Evolutionary conservation across 2,329 filamentous ascomycete species (phyloP).

Genomic region (Stagonosporopsis cucurbitacearum): DNA sequence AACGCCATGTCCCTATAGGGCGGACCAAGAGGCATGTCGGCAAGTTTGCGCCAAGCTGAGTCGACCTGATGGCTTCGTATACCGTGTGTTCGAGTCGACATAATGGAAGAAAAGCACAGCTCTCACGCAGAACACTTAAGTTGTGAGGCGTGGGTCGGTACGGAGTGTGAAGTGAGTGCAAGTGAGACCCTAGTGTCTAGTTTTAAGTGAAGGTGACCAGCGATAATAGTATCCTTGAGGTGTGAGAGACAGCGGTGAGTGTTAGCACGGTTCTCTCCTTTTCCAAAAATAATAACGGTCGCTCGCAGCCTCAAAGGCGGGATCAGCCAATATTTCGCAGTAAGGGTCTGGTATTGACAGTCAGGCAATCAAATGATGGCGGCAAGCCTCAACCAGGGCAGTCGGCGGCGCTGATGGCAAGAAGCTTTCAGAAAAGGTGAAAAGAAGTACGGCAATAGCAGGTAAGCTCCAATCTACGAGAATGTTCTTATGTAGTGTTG

Average conservation of each 20-base stretch:
- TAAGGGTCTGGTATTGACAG: not conserved
- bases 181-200: not conserved
- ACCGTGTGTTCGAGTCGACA: not conserved
- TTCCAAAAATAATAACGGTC: not conserved
- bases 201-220: constrained; percentile 4
- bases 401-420: not conserved
- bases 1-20: constrained; percentile 28
- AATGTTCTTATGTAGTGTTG: not conserved
- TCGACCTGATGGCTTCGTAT: not conserved
- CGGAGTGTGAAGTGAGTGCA: not conserved
- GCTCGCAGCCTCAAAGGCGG: not conserved
- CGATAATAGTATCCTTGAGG: not conserved
- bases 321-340: not conserved
- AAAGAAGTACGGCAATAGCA: not conserved
- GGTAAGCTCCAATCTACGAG: not conserved
- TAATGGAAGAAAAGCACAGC: not conserved
- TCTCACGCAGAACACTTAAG: not conserved
- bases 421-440: not conserved
- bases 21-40: not conserved
- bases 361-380: not conserved
- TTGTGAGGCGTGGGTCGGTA: not conserved
- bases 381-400: not conserved
- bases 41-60: not conserved
- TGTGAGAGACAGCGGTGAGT: constrained; percentile 1
- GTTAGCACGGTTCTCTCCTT: too few species aligned